A percentile compares a stretch with the other conserved stretches of the same genome.
Conservation (phyloP, 2,329 filamentous ascomycete genomes). For the Phialocephala subalpina region DNA sequence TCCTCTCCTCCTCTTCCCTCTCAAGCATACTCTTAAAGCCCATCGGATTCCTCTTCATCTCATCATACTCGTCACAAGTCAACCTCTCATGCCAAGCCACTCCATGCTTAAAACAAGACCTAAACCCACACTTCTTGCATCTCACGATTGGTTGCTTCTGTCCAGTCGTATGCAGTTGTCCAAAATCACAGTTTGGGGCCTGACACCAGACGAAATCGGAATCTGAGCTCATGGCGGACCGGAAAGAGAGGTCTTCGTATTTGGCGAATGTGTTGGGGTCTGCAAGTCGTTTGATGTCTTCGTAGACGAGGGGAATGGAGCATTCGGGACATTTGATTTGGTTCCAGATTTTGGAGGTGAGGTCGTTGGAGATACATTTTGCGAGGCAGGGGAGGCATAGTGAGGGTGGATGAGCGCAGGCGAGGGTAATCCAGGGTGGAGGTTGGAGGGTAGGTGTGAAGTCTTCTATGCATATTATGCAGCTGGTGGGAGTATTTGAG, state of each 20-base stretch:
- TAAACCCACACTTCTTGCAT: slow-evolving; percentile 26
- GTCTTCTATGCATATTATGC: slow-evolving; percentile 27
- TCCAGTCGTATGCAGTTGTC: slow-evolving; percentile 26
- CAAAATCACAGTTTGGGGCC: slow-evolving; percentile 25
- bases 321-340: slow-evolving; percentile 32
- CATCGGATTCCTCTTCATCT: slow-evolving; percentile 26
- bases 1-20: slow-evolving; percentile 18
- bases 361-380: slow-evolving; percentile 23
- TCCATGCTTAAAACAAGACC: slow-evolving; percentile 26
- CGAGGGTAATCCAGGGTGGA: slow-evolving; percentile 18
- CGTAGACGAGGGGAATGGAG: slow-evolving; percentile 19
- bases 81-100: slow-evolving; percentile 26
- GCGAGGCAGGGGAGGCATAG: slow-evolving; percentile 23
- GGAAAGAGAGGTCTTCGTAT: slow-evolving; percentile 28
- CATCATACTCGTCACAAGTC: slow-evolving; percentile 31
- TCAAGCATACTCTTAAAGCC: slow-evolving; percentile 20
- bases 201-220: slow-evolving; percentile 30
- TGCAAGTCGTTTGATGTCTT: slow-evolving; percentile 28
- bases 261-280: slow-evolving; percentile 23
- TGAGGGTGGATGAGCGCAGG: slow-evolving; percentile 24
- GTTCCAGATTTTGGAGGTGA: slow-evolving; percentile 29
- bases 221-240: slow-evolving; percentile 19
- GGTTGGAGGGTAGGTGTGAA: slow-evolving; percentile 12
- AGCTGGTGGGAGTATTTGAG: slow-evolving; percentile 13
- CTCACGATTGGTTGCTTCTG: slow-evolving; percentile 22